Evolutionary conservation across 352 stramenopile species (phyloP).

Genomic region (Phytophthora colocasiae): DNA sequence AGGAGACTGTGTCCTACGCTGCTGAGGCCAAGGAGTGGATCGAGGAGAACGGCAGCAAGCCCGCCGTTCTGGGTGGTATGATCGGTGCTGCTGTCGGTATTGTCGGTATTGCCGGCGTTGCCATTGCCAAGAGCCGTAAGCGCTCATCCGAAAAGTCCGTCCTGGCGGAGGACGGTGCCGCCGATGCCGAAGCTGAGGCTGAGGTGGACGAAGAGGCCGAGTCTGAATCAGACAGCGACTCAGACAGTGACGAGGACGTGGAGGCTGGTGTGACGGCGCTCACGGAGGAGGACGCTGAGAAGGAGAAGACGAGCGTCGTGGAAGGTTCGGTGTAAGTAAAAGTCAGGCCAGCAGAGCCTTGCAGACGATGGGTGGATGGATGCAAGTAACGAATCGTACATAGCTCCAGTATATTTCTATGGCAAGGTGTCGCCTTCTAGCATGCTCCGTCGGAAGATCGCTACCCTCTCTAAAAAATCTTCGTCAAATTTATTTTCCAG

Average conservation of each 20-base stretch:
- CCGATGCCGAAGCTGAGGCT: constrained; percentile 45
- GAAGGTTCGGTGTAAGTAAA: constrained; percentile 67
- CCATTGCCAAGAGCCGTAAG: constrained; percentile 58
- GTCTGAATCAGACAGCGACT: constrained; percentile 53
- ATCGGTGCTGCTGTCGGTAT: constrained; percentile 59
- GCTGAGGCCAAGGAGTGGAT: constrained; percentile 53
- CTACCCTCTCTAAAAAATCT: constrained; percentile 15
- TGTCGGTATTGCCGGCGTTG: constrained; percentile 50
- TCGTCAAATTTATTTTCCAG: constrained; percentile 27
- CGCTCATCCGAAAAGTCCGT: constrained; percentile 49
- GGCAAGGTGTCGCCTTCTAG: constrained; percentile 19
- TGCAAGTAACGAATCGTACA: constrained; percentile 20
- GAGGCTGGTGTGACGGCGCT: constrained; percentile 37
- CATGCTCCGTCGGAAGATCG: constrained; percentile 19
- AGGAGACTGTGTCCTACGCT: constrained; percentile 47
- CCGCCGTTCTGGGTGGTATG: constrained; percentile 43
- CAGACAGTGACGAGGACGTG: constrained; percentile 42
- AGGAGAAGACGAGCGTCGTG: constrained; percentile 60
- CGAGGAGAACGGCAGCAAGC: constrained; percentile 44
- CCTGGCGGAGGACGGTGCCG: constrained; percentile 40
- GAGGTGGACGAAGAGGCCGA: constrained; percentile 47
- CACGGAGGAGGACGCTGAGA: constrained; percentile 39
- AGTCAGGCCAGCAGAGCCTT: constrained; percentile 5
- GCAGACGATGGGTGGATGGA: constrained; percentile 31
- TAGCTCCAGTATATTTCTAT: constrained; percentile 36